Percentiles rank a stretch among this genome's conserved stretches.
These are phyloP conservation scores for Fraxinus ornus DNA, from an alignment of 305 asterid genomes.

Conservation along the genomic window DNA sequence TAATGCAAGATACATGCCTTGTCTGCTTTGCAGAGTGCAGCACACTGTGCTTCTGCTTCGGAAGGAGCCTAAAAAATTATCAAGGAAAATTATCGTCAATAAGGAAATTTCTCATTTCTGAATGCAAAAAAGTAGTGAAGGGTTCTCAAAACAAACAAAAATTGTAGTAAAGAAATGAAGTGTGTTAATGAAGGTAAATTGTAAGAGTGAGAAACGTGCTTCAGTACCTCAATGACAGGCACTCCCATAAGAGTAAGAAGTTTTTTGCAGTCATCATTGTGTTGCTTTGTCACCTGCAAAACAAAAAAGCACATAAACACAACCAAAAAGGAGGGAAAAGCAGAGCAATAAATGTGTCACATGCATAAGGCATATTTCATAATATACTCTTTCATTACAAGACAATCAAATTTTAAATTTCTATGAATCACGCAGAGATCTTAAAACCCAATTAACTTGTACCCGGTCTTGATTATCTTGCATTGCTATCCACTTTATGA, in stretches of 20 bases:
- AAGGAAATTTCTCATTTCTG: constrained; percentile 16
- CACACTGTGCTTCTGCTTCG: constrained; percentile 99
- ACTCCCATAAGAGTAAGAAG: constrained; percentile 98
- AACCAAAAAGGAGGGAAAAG: background rate
- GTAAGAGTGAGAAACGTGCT: background rate
- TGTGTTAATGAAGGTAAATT: constrained; percentile 13
- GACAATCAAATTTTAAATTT: constrained; percentile 6
- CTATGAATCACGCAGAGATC: constrained; percentile 2
- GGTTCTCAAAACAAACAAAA: background rate
- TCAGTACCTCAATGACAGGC: constrained; percentile 87
- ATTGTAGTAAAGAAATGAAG: constrained; percentile 9
- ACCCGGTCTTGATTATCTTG: background rate
- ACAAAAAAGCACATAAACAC: background rate
- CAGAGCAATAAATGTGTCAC: background rate
- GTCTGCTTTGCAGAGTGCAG: constrained; percentile 73
- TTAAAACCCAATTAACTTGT: constrained; percentile 7
- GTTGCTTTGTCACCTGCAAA: background rate
- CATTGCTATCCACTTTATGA: constrained; percentile 11
- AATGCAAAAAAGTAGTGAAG: constrained; percentile 3
- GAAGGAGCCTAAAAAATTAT: constrained; percentile 71
- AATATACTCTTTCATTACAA: background rate
- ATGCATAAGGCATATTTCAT: background rate
- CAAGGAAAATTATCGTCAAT: constrained; percentile 18
- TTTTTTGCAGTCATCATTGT: constrained; percentile 84
- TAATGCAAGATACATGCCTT: constrained; percentile 42